Evolutionary conservation across 1,139 yeast genomes (phyloP), one percentile per base, ranked within the genome.

Genomic region (Candida sp.): DNA sequence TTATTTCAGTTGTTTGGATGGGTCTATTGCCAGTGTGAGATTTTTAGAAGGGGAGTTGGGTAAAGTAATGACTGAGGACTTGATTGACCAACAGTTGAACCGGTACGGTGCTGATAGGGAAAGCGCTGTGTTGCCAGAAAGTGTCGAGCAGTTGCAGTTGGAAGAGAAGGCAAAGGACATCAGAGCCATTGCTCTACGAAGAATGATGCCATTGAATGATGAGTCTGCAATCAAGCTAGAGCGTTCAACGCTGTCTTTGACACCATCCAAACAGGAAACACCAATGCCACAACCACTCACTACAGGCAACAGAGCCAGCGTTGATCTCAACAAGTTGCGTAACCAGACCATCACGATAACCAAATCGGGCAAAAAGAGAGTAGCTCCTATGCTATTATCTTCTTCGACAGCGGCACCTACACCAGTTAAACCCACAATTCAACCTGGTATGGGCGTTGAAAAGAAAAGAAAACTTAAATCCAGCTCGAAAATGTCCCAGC

Each of bases 71-170:
- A 84, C 94, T 9, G 90, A 83, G 41, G 88, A 83, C 51, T 61
- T 68, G 43, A 85, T 88, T 53, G 86, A 83, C 53, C 77, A 81
- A 46, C 90, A 88, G 54, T 77, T 94, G 53, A 85, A 87, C 56
- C 80, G 92, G 57, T 94, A 89, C 64, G 99, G 99, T 54, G 93
- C 90, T 3, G 96, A 90, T 57, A 79, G 93, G 54, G 97, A 92
- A 56, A 83, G 90, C 5, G 78, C 88, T 69, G 85, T 86, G 22
- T 88, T 91, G 60, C 97, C 98, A 0, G 98, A 94, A 62, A 87
- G 96, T 65, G 81, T 88, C 0, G 88, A 84, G 49, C 98, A 93
- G 67, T 75, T 94, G 51, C 66, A 72, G 6, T 72, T 93, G 37
- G 98, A 92, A 61, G 89, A 86, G 32, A 77, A 76, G 26, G 31